Percentiles rank a stretch among this genome's conserved stretches.
These are phyloP conservation scores for Neurospora sp. DNA, from an alignment of 495 filamentous ascomycete genomes.

Conservation along the genomic window DNA sequence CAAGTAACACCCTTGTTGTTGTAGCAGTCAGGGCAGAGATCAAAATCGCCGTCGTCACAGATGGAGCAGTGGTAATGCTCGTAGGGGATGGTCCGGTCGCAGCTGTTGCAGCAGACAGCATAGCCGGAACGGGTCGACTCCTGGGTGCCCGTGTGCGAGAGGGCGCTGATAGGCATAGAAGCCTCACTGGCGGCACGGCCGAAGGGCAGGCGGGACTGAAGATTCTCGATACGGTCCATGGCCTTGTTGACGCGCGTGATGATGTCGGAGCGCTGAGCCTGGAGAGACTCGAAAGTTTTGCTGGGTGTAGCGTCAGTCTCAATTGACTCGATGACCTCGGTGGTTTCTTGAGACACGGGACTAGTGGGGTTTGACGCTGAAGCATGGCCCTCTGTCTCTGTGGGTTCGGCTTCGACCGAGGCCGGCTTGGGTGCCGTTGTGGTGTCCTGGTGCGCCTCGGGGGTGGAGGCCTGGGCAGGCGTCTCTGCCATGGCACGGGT, in stretches of 20 bases:
- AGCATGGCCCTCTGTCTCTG: constrained; percentile 7
- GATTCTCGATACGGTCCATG: neutral
- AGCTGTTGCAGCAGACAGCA: constrained; percentile 89
- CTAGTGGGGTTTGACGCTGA: neutral
- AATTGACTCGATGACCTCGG: neutral
- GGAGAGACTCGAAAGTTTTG: neutral
- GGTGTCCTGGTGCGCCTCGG: neutral
- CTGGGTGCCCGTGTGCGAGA: neutral
- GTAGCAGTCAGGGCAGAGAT: constrained; percentile 78
- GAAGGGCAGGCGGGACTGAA: neutral
- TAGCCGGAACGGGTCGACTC: constrained; percentile 21
- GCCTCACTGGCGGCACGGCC: neutral
- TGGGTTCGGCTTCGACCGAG: constrained; percentile 10
- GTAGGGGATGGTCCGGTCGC: constrained; percentile 63
- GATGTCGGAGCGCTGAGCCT: neutral
- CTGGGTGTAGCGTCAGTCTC: constrained; percentile 1
- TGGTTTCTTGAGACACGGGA: constrained; percentile 2
- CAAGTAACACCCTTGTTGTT: constrained; percentile 66
- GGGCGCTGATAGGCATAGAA: neutral
- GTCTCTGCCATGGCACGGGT: constrained; percentile 20
- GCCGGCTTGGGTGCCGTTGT: constrained; percentile 16
- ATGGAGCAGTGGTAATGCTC: constrained; percentile 90
- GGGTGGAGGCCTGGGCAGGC: neutral
- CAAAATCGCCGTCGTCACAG: constrained; percentile 90
- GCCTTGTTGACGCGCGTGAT: neutral